Evolutionary conservation across 768 basidiomycete species (phyloP), one percentile per base, ranked within the genome.

Genomic region (Dacryopinax spathularia): DNA sequence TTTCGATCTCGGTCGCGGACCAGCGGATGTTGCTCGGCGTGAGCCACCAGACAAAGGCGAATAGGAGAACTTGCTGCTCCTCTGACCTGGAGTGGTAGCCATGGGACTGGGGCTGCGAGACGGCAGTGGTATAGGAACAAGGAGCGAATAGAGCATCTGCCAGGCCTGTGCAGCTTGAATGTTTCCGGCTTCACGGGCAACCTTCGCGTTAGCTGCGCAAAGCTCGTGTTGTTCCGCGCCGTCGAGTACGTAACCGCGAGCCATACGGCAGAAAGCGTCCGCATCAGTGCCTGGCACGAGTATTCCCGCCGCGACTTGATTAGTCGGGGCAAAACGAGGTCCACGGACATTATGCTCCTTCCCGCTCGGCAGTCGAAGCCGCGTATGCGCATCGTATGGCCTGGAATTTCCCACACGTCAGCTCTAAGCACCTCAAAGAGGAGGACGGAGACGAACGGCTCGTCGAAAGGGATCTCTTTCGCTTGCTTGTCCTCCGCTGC

Each of bases 401-500:
- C 48, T 56, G 5, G 25, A 25, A n/a, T n/a, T n/a, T n/a, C n/a
- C n/a, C n/a, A n/a, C n/a, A 10, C 48, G 36, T 27, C 9, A 22
- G 13, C 9, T 15, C 25, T 56, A 29, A 10, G n/a, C 43, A 44
- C 7, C 9, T 9, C 10, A 20, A 12, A 7, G 9, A 7, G 13
- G 12, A 12, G 25, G 15, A n/a, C 29, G 15, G n/a, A 13, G 16
- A 74, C 84, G 62, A 69, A 89, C 89, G 85, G 68, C 68, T 92
- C 90, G 66, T 92, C 90, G 65, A 87, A 91, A 1, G 90, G 90
- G 1, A 85, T 71, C 68, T 90, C 87, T 78, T 81, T 84, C 36
- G 70, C 71, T 4, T 69, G 66, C 39, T 74, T 75, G n/a, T 73
- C 74, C 61, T 87, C 87, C 1, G 81, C 72, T 12, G 86, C 83